Evolutionary conservation across 2,329 filamentous ascomycete species (phyloP).

Genomic region (Fusarium coicis): DNA sequence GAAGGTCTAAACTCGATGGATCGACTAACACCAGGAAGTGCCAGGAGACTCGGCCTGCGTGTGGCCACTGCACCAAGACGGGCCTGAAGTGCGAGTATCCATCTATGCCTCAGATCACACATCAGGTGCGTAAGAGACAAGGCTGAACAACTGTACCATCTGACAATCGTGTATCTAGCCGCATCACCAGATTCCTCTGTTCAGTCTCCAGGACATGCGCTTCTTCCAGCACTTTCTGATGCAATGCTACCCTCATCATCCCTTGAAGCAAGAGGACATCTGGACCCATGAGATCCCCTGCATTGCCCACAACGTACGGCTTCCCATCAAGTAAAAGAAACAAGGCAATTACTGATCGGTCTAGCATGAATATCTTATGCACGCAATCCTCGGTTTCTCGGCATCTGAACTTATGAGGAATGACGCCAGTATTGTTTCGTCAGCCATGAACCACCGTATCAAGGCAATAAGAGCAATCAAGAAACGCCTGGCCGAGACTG

Average conservation of each 20-base stretch:
- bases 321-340: no score
- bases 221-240: constrained; percentile 75
- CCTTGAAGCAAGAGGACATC: constrained; percentile 71
- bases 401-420: constrained; percentile 70
- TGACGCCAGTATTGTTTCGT: constrained; percentile 62
- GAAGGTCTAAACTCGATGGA: neutral
- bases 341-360: constrained; percentile 8
- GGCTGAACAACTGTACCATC: neutral
- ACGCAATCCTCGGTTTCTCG: constrained; percentile 74
- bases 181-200: constrained; percentile 67
- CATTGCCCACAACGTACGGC: constrained; percentile 71
- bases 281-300: constrained; percentile 76
- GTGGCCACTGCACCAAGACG: constrained; percentile 71
- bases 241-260: constrained; percentile 71
- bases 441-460: constrained; percentile 72
- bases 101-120: constrained; percentile 58
- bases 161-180: constrained; percentile 51
- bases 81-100: constrained; percentile 73
- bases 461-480: constrained; percentile 73
- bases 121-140: constrained; percentile 55
- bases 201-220: constrained; percentile 72
- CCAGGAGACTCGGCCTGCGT: constrained; percentile 72
- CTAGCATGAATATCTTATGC: constrained; percentile 75
- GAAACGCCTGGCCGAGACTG: constrained; percentile 58
- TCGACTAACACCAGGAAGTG: constrained; percentile 57